Base-by-base conservation (phyloP, 129 eudicot genomes). In the Lactuca saligna region DNA sequence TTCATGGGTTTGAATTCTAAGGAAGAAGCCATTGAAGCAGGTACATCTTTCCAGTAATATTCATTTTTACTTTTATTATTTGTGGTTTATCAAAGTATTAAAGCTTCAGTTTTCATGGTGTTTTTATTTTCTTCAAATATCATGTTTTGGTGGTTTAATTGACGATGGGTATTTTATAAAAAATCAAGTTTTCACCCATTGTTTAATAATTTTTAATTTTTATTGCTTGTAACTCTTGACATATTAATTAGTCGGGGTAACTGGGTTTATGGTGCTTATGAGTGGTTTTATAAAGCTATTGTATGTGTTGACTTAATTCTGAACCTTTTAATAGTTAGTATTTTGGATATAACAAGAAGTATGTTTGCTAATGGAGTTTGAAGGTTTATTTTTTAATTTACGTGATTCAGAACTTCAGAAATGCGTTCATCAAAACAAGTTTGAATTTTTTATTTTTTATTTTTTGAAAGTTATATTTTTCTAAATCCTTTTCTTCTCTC, bases 1-100 rank as follows among this genome's bases (percentile, higher is more conserved):
- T 88, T 85, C 75, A 81, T 86, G 96, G 92, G 89, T 46, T 77
- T 88, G 85, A 85, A 72, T 65, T 78, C 74, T 16, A 88, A 82
- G 48, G 89, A 85, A 58, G 81, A 82, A 78, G 70, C 70, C 62
- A 73, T 57, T 57, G 85, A 83, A 64, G 79, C 69, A 58, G 80
- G 74, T 75, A 9, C 63, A 13, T 42, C 2, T 58, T 8, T 32
- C 35, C 58, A 10, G 16, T 57, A 42, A 17, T 29, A 38, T 29
- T 14, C 9, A 2, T 1, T 17, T 35, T 35, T 64, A 34, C 38
- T 39, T 4, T 50, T 54, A 50, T 3, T 62, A 49, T 37, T 35
- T 61, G 11, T 61, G 17, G 35, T 61, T 48, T 58, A 58, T 41
- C 16, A 38, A 38, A 68, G 53, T 12, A 42, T 46, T 46, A 15